These are phyloP conservation scores for Mollisiaceae sp. DNA, from an alignment of 2,329 filamentous ascomycete species.

Conservation along the genomic window DNA sequence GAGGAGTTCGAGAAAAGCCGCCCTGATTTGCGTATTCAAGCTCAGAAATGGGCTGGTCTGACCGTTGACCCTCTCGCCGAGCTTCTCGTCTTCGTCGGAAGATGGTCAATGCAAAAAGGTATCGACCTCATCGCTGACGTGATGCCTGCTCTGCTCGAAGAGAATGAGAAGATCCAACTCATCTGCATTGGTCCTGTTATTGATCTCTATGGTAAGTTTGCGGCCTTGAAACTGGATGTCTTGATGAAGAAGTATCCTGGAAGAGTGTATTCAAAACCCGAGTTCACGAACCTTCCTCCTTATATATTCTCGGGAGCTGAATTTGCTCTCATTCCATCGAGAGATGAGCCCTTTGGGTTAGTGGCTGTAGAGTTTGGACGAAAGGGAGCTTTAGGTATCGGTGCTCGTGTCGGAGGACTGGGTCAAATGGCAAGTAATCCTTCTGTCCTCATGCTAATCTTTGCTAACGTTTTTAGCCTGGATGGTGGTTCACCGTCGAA, in stretches of 20 bases:
- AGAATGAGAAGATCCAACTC: constrained; percentile 5
- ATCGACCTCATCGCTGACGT: constrained; percentile 3
- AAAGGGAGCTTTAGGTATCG: constrained; percentile 4
- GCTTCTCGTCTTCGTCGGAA: constrained; percentile 1
- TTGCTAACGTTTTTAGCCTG: background rate
- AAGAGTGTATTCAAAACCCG: constrained; percentile 69
- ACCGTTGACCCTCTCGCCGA: constrained; percentile 2
- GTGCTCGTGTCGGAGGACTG: background rate
- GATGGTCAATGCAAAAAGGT: constrained; percentile 5
- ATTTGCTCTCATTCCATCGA: constrained; percentile 70
- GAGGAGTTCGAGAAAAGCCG: background rate
- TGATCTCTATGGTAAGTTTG: constrained; percentile 7
- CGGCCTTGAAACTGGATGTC: background rate
- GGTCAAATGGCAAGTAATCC: background rate
- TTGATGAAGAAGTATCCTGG: constrained; percentile 58
- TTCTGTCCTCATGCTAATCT: background rate
- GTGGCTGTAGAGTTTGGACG: constrained; percentile 6
- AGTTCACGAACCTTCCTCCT: constrained; percentile 69
- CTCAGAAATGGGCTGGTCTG: background rate
- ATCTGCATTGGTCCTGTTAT: constrained; percentile 5
- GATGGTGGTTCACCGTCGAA: constrained; percentile 3
- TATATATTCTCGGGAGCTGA: constrained; percentile 72
- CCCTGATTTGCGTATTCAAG: background rate
- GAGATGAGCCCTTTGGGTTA: constrained; percentile 55
- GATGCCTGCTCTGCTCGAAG: constrained; percentile 1